A percentile compares a stretch with the other conserved stretches of the same genome.
phyloP scores from a whole-genome alignment of 1,284 basidiomycete species.

The Trametes hirsuta region DNA sequence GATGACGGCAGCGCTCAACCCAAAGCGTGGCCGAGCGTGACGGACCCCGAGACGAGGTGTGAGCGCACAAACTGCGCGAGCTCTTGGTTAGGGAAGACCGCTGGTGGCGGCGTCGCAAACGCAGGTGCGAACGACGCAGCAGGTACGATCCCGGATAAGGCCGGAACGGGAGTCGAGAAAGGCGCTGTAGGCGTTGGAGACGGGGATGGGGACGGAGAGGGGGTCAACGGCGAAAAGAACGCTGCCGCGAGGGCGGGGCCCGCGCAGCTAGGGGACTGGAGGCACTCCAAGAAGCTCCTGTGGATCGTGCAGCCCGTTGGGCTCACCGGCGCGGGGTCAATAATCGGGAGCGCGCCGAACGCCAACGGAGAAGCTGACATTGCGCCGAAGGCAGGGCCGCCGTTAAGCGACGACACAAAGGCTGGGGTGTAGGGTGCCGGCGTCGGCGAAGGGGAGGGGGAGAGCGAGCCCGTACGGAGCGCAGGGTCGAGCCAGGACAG shows the following conservation, averaged over 20 bases:
- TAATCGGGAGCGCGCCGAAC: not conserved
- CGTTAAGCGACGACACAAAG: not conserved
- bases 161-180: not conserved
- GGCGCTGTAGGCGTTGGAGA: not conserved
- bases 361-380: not conserved
- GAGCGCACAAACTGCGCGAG: conserved; percentile 19
- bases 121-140: not conserved
- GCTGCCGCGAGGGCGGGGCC: not conserved
- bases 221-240: not conserved
- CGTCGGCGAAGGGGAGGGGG: conserved; percentile 10
- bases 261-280: conserved; percentile 18
- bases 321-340: not conserved
- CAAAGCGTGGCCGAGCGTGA: conserved; percentile 28
- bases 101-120: not conserved
- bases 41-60: conserved; percentile 20
- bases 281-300: conserved; percentile 27
- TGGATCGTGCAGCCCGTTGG: conserved; percentile 28
- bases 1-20: conserved; percentile 11
- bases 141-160: not conserved
- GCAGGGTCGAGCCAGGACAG: conserved; percentile 26
- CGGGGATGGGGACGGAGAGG: not conserved
- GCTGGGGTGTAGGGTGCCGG: not conserved
- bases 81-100: conserved; percentile 19
- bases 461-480: conserved; percentile 9
- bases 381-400: not conserved